Evolutionary conservation across 768 basidiomycete genomes (phyloP), one percentile per base, ranked within the genome.

Genomic region (Pleurotus djamor): DNA sequence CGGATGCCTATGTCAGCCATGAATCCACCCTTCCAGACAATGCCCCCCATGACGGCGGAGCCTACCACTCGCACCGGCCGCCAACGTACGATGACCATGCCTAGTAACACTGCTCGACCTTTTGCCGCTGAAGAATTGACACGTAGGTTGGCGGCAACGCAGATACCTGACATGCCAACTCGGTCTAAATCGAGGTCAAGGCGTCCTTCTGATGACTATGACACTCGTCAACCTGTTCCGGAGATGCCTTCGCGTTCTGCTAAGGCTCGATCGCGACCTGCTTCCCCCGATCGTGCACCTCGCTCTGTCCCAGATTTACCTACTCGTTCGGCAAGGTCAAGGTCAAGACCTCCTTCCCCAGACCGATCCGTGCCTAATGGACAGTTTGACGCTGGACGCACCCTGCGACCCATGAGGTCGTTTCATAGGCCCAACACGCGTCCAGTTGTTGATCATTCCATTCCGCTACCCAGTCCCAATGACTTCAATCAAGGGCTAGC

Each of bases 91-190:
- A 71, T 74, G 66, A 81, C 81, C 7, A 63, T 83, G 45, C 78
- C 79, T 32, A 71, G 76, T 43, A 74, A 72, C 33, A 64, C 72
- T 21, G 60, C 64, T 4, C 74, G 71, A 34, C 67, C 74, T 1
- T 83, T 88, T 60, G 76, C 83, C 2, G 71, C 79, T 6, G 85
- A 87, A 41, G 88, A 88, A 60, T 72, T 91, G 61, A 77, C 83
- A 13, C 76, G 72, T 66, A 85, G 83, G 68, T 71, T 91, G 58
- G 73, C 83, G 61, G 81, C 70, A 60, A 76, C 87, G 50, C 80
- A 86, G 52, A 60, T 73, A 12, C 63, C 69, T 5, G 67, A 69
- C 12, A 54, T 62, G 10, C 9, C 72, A 60, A 45, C 67, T 60
- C 56, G 54, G 32, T 56, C 54, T 17, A 56, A 56, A 41, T 56